Conservation (phyloP, 176 grass and related monocot species). For the Oryza australiensis region DNA sequence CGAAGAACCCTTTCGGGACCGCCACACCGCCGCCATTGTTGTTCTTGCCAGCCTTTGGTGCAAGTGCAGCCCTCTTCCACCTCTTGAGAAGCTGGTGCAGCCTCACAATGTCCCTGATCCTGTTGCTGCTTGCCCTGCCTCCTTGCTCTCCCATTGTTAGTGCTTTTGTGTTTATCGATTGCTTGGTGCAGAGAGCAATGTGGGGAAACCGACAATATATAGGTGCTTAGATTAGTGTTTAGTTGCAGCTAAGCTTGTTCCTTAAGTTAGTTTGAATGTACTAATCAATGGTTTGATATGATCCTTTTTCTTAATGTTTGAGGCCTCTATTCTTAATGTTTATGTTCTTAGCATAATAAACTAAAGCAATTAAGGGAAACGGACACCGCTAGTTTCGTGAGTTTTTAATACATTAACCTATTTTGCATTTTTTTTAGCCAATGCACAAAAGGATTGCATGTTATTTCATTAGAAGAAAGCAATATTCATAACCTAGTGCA, state of each 20-base stretch:
- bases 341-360: slow-evolving; percentile 35
- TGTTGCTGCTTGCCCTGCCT: slow-evolving; percentile 46
- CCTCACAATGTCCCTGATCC: slow-evolving; percentile 58
- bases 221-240: slow-evolving; percentile 19
- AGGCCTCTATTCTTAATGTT: slow-evolving; percentile 21
- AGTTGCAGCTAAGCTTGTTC: slow-evolving; percentile 11
- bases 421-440: no score
- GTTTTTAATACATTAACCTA: not conserved
- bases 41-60: slow-evolving; percentile 38
- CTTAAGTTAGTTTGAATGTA: slow-evolving; percentile 42
- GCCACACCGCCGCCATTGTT: not conserved
- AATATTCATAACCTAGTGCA: not conserved
- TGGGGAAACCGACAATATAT: slow-evolving; percentile 44
- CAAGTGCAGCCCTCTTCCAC: slow-evolving; percentile 55
- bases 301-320: slow-evolving; percentile 9
- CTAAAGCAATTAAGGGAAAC: slow-evolving; percentile 4
- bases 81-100: slow-evolving; percentile 55
- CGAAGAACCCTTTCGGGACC: slow-evolving; percentile 63
- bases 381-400: slow-evolving; percentile 2
- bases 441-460: no score
- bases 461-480: no score
- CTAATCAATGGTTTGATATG: slow-evolving; percentile 48
- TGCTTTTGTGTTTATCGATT: not conserved
- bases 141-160: slow-evolving; percentile 42
- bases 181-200: slow-evolving; percentile 13